Percentiles rank a stretch among this genome's conserved stretches.
These are phyloP conservation scores for Meyerozyma guilliermondii DNA, from an alignment of 1,139 yeast species.

Conservation along the genomic window DNA sequence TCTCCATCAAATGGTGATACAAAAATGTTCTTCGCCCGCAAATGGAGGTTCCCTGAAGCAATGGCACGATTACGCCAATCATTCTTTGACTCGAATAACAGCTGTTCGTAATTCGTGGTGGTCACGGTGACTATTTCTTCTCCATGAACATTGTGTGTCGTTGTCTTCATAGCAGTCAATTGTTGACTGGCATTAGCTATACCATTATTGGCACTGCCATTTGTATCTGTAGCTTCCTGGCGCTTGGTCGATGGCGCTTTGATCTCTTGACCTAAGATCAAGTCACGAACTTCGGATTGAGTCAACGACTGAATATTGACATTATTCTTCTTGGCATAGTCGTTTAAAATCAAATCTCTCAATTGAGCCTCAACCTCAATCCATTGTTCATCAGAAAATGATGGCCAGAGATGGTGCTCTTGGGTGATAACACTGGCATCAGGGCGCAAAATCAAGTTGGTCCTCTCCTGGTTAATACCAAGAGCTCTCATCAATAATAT, in stretches of 20 bases:
- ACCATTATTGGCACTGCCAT: slow-evolving; percentile 35
- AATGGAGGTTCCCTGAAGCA: slow-evolving; percentile 65
- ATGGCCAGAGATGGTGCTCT: slow-evolving; percentile 91
- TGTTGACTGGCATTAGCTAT: slow-evolving; percentile 36
- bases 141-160: slow-evolving; percentile 89
- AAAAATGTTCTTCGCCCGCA: slow-evolving; percentile 73
- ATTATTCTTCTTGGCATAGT: slow-evolving; percentile 80
- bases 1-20: slow-evolving; percentile 45
- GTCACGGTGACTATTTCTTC: slow-evolving; percentile 94
- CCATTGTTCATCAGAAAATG: slow-evolving; percentile 88
- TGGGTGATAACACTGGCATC: slow-evolving; percentile 65
- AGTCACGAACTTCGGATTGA: slow-evolving; percentile 88
- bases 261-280: slow-evolving; percentile 91
- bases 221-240: slow-evolving; percentile 73
- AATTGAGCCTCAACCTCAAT: slow-evolving; percentile 79
- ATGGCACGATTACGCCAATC: slow-evolving; percentile 93
- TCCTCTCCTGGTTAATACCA: slow-evolving; percentile 69
- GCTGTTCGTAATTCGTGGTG: slow-evolving; percentile 84
- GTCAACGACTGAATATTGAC: slow-evolving; percentile 85
- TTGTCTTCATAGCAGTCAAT: slow-evolving; percentile 75
- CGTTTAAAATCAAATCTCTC: slow-evolving; percentile 80
- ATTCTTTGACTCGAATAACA: slow-evolving; percentile 73
- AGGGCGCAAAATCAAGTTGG: slow-evolving; percentile 73
- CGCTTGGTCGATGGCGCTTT: slow-evolving; percentile 84
- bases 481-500: slow-evolving; percentile 76